Base-by-base conservation (phyloP, 371 early-diverging fungal species). In the Amoeboaphelidium protococcarum region DNA sequence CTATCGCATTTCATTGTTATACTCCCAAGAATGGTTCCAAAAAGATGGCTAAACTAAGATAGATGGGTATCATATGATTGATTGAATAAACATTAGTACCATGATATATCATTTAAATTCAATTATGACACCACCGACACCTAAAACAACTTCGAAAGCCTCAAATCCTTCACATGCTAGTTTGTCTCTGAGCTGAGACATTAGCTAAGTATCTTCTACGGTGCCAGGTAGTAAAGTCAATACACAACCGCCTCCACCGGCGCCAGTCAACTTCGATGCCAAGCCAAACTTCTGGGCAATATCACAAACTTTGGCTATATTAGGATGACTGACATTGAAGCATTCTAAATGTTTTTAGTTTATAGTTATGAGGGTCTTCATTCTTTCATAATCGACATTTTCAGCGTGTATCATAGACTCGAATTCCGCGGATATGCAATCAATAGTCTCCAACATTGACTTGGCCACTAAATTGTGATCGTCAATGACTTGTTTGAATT, bases 211-310 rank as follows among this genome's bases (percentile, higher is more conserved):
- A n/a, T n/a, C n/a, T n/a, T n/a, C n/a, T n/a, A n/a, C n/a, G n/a
- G n/a, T n/a, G n/a, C n/a, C n/a, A n/a, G n/a, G n/a, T n/a, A 92
- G 53, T 44, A 84, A 59, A 0, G 82, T 78, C 46, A 94, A 55
- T 10, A 82, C 79, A 54, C 95, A 94, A 1, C 95, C 95, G 25
- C 95, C 95, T 26, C 95, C 95, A 25, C 95, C 92, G n/a, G 86
- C 89, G 20, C 92, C 95, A 0, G 95, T 94, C 40, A 94, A 61
- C 59, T 94, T 94, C 12, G 86, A 69, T 26, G 68, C 65, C 47
- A 88, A 58, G 0, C 73, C 71, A 45, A 65, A 58, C 25, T 52
- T 45, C 0, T 60, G 60, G 0, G 87, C 70, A 13, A 82, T 69
- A 12, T 58, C 56, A n/a, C 76, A 64, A 13, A 94, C 68, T 42